Evolutionary conservation across 2,329 filamentous ascomycete species (phyloP), one percentile per base, ranked within the genome.

Genomic region (Helminthosporium solani): DNA sequence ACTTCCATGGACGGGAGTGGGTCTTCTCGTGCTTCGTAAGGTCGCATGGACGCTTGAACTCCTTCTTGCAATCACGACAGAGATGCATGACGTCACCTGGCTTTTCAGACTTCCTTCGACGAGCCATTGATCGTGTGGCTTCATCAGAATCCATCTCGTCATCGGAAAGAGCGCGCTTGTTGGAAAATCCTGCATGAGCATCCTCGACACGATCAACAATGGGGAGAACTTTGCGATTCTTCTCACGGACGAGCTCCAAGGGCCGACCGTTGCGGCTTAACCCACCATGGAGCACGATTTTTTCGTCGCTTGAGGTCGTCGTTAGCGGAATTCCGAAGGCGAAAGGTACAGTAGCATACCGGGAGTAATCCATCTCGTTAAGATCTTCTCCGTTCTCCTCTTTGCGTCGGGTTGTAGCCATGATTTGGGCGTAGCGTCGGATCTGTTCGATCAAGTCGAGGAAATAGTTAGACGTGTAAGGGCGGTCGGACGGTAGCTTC

Each of bases 11-110:
- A 28, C 94, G 88, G 45, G 89, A 90, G 71, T 99, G 94, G 0
- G 92, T 97, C 78, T 97, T 99, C 75, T 95, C 88, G 73, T 99
- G 94, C 78, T 97, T 97, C 57, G 90, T 96, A 48, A 97, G 77
- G 70, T 99, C 94, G 72, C 94, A 97, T n/a, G 90, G 90, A 52
- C 94, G 86, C 73, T 94, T 95, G 77, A 97, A 97, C 71, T 92
- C 84, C 74, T 96, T 96, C 55, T 64, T 66, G 61, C 92, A 97
- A 66, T 90, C 82, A 52, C 80, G 80, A 77, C 90, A 95, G 60
- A 83, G 83, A 73, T 92, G 87, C 38, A 88, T 84, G 40, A 92
- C 83, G 70, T 95, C 87, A 71, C 92, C 88, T 5, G 88, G 86
- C 41, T 84, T 86, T 28, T 90, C 89, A 49, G 92, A 92, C 82